Base-by-base conservation (phyloP, 2,329 filamentous ascomycete species). In the Xenoacremonium recifei region DNA sequence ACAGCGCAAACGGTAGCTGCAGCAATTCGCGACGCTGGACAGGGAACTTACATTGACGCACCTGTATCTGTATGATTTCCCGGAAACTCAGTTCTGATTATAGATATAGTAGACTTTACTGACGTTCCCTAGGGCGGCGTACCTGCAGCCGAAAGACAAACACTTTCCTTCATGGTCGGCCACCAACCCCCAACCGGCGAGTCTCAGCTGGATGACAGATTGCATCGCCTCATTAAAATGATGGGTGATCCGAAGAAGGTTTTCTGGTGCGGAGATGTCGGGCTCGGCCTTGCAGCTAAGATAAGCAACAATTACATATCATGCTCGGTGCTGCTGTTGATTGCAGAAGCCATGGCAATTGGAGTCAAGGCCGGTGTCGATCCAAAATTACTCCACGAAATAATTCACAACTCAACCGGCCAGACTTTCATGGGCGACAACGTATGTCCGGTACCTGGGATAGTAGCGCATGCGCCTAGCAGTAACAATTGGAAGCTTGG, bases 221-320 rank as follows among this genome's bases (percentile, higher is more conserved):
- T n/a, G n/a, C n/a, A n/a, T n/a, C n/a, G n/a, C n/a, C n/a, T n/a
- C n/a, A n/a, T n/a, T n/a, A n/a, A 7, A 7, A 27, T 39, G 35
- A 41, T 45, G 43, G 43, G 34, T 11, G 30, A 36, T 19, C 35
- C 39, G 7, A 25, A 21, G 13, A 42, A 47, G 19, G 16, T 41
- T 16, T 47, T 44, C 5, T 35, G 31, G 17, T 35, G 33, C 19
- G 45, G 45, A 2, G 11, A 13, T 5, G 6, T 48, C 4, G 45
- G 45, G 6, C 33, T 34, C 5, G 45, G 45, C 2, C 21, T 36
- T 10, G 45, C 34, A 11, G 45, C 32, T 16, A 48, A 45, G 32
- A 48, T 48, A 17, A 32, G 30, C 16, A 34, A 48, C 21, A 48
- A 48, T n/a, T 48, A 45, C 21, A 42, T 48, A 18, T 36, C 45